These are phyloP conservation scores for Limnanthes douglasii DNA, from an alignment of 345 rosid species.

Conservation along the genomic window DNA sequence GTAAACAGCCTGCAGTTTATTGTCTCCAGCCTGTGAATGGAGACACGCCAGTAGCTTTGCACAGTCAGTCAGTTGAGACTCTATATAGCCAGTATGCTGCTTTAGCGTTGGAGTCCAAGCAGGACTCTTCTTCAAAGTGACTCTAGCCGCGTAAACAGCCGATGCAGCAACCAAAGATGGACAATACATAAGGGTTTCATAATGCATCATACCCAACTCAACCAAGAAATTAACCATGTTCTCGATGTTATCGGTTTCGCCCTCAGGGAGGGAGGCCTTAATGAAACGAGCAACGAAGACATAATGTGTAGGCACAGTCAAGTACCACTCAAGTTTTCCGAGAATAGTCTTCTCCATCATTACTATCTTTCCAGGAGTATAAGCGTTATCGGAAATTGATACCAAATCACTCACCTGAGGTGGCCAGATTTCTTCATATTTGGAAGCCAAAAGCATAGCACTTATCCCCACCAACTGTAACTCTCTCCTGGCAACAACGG, in stretches of 20 bases:
- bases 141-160: constrained; percentile 82
- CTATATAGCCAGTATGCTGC: constrained; percentile 63
- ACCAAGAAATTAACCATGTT: constrained; percentile 71
- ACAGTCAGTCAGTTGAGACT: constrained; percentile 42
- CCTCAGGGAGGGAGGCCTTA: constrained; percentile 61
- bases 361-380: constrained; percentile 39
- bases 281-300: constrained; percentile 77
- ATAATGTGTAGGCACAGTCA: constrained; percentile 87
- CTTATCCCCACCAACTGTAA: constrained; percentile 74
- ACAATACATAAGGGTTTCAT: constrained; percentile 30
- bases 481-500: constrained; percentile 56
- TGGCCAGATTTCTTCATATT: constrained; percentile 97
- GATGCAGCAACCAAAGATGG: constrained; percentile 91
- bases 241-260: constrained; percentile 57
- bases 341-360: constrained; percentile 87
- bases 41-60: constrained; percentile 34
- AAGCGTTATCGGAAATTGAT: constrained; percentile 66
- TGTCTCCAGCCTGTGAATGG: constrained; percentile 36
- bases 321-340: constrained; percentile 64
- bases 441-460: constrained; percentile 74
- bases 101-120: constrained; percentile 60
- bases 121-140: constrained; percentile 34
- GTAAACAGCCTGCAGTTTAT: constrained; percentile 39
- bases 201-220: constrained; percentile 69
- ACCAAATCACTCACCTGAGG: constrained; percentile 78